Percentiles rank a stretch among this genome's conserved stretches.
phyloP scores from a whole-genome alignment of 2,329 filamentous ascomycete species.

The Diatrype stigma region DNA sequence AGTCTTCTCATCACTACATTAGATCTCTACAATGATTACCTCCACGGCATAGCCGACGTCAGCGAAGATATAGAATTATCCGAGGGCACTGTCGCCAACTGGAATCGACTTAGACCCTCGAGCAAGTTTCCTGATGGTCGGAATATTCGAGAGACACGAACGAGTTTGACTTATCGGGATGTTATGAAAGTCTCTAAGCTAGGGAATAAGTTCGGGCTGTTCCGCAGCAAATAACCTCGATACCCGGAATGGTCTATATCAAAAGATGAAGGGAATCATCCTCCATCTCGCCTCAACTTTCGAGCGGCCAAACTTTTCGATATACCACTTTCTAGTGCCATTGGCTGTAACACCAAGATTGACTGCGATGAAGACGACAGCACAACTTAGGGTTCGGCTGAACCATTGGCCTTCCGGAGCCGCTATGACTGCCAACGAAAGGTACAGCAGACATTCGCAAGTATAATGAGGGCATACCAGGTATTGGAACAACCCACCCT shows the following conservation, averaged over 20 bases:
- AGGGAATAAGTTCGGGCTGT: slow-evolving; percentile 60
- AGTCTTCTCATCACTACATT: slow-evolving; percentile 72
- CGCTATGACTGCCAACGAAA: slow-evolving; percentile 68
- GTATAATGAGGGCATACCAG: slow-evolving; percentile 88
- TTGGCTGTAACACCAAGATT: slow-evolving; percentile 81
- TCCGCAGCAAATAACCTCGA: slow-evolving; percentile 34
- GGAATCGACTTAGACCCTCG: slow-evolving; percentile 57
- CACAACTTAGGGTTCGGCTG: slow-evolving; percentile 71
- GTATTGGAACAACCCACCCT: slow-evolving; percentile 64
- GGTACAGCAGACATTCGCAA: slow-evolving; percentile 80
- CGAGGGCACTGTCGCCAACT: slow-evolving; percentile 63
- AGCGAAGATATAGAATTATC: slow-evolving; percentile 62
- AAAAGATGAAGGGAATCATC: slow-evolving; percentile 72
- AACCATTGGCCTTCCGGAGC: slow-evolving; percentile 63
- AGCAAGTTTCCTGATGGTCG: slow-evolving; percentile 44
- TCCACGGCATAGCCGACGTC: slow-evolving; percentile 71
- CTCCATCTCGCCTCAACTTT: slow-evolving; percentile 62
- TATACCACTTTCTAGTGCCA: slow-evolving; percentile 77
- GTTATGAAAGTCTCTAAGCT: slow-evolving; percentile 77
- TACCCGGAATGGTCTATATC: slow-evolving; percentile 11
- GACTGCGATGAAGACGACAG: slow-evolving; percentile 65
- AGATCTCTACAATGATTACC: slow-evolving; percentile 62
- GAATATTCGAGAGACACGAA: slow-evolving; percentile 56
- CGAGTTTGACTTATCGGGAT: slow-evolving; percentile 79
- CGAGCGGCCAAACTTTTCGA: slow-evolving; percentile 65